These are phyloP conservation scores for Colletotrichum coccodes DNA, from an alignment of 2,329 filamentous ascomycete species.

Conservation along the genomic window DNA sequence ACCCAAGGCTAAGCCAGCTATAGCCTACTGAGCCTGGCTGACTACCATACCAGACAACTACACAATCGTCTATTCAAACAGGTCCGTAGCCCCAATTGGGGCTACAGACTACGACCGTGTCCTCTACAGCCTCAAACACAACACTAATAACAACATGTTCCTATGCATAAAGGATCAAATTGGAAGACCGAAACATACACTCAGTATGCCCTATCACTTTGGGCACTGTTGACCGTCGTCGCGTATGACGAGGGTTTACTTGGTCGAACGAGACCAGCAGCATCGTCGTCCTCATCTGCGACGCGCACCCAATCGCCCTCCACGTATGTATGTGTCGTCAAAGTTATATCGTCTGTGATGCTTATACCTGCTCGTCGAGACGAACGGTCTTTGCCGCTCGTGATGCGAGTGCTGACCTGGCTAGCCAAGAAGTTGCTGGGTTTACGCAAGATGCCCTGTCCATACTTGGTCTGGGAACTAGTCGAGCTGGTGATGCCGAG, in stretches of 20 bases:
- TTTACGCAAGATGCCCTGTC: neutral
- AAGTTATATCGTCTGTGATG: slow-evolving; percentile 13
- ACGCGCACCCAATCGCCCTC: slow-evolving; percentile 15
- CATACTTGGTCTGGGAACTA: slow-evolving; percentile 1
- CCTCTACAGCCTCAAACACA: too few relatives aligned
- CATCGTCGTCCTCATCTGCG: slow-evolving; percentile 14
- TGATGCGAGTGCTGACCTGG: slow-evolving; percentile 15
- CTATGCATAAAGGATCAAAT: too few relatives aligned
- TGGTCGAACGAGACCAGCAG: neutral
- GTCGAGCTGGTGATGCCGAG: neutral
- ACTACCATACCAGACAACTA: too few relatives aligned
- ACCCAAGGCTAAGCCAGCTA: too few relatives aligned
- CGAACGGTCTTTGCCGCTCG: slow-evolving; percentile 2
- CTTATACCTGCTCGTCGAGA: slow-evolving; percentile 1
- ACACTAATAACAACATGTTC: too few relatives aligned
- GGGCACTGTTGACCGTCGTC: neutral
- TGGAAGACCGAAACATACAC: too few relatives aligned
- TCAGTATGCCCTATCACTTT: neutral
- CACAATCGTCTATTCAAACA: too few relatives aligned
- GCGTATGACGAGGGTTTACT: neutral
- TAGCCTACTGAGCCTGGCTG: too few relatives aligned
- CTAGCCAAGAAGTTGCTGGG: neutral
- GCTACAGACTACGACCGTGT: too few relatives aligned
- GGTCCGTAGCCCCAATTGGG: too few relatives aligned
- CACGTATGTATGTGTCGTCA: slow-evolving; percentile 14